Percentiles rank a stretch among this genome's conserved stretches.
Conservation (phyloP, 257 asterid genomes). For the Eucommia ulmoides region DNA sequence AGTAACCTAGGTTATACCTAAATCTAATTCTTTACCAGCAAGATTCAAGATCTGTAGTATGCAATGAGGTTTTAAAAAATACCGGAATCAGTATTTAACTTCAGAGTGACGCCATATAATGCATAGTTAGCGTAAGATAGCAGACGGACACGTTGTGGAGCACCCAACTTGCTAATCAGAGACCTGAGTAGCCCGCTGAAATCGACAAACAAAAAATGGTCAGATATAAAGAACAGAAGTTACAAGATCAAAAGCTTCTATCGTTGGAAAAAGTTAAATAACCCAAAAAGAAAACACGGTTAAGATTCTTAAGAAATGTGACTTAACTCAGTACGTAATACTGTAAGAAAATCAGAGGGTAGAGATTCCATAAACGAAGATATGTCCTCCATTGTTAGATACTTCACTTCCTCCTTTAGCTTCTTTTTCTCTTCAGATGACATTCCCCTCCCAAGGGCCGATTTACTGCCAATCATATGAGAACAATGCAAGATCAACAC, state of each 20-base stretch:
- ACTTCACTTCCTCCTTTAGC: constrained; percentile 64
- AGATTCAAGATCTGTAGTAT: no score
- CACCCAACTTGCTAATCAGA: constrained; percentile 80
- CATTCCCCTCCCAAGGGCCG: constrained; percentile 71
- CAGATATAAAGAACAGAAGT: no score
- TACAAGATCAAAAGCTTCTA: no score
- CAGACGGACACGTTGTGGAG: constrained; percentile 57
- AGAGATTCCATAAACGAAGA: constrained; percentile 92
- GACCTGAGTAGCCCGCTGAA: constrained; percentile 77
- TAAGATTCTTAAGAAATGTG: not conserved
- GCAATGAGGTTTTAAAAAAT: no score
- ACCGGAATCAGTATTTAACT: constrained; percentile 43
- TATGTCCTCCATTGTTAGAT: constrained; percentile 71
- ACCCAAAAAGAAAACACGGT: not conserved
- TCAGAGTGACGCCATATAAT: constrained; percentile 40
- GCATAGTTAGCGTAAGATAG: constrained; percentile 73
- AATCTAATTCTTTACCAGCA: no score
- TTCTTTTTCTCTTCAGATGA: constrained; percentile 50
- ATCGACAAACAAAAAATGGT: not conserved
- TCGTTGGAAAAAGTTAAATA: no score
- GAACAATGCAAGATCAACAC: no score
- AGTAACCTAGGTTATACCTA: no score
- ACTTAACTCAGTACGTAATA: constrained; percentile 75
- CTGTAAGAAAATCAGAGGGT: constrained; percentile 70
- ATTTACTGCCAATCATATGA: constrained; percentile 47